Base-by-base conservation (phyloP, 2,329 filamentous ascomycete species). In the Fusarium udum region DNA sequence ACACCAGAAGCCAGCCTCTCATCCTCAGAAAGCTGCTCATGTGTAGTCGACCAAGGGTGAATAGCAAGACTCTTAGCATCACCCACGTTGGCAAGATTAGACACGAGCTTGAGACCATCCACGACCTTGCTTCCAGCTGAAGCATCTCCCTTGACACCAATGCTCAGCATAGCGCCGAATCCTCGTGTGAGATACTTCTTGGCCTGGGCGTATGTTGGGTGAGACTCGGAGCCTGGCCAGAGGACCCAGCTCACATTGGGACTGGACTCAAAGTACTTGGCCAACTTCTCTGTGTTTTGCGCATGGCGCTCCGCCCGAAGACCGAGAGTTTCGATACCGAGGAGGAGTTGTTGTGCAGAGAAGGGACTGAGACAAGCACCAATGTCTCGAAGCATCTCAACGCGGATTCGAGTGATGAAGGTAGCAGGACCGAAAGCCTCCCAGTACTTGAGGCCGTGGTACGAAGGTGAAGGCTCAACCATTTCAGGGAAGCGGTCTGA, bases 51-150 rank as follows among this genome's bases (percentile, higher is more conserved):
- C 94, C 95, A 97, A 28, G 95, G 95, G 83, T 98, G 95, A 77
- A 98, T 97, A 32, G 95, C 95, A 71, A 98, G 86, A 11, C 95
- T 97, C 89, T 98, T 98, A 55, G 93, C 93, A 82, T 98, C 95
- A 63, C 95, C 95, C 31, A 98, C 95, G 81, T 99, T 98, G 64
- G 96, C 96, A 75, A 98, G 86, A 84, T 98, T 98, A 22, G 94
- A 97, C 77, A 98, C 94, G 75, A 99, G 85, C 88, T 97, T 96
- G 86, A 99, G 97, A 75, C 91, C 91, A 83, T 99, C 96, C 51
- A 98, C 96, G 36, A 98, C 90, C 83, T 95, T 91, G 81, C 91
- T 93, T 71, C 96, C 95, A n/a, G 85, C 87, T 24, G 37, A 56
- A 69, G 90, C 93, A 68, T 93, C 95, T 8, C 95, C 95, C 85